Conservation (phyloP, 768 basidiomycete genomes). For the Amanita pallidorosea region DNA sequence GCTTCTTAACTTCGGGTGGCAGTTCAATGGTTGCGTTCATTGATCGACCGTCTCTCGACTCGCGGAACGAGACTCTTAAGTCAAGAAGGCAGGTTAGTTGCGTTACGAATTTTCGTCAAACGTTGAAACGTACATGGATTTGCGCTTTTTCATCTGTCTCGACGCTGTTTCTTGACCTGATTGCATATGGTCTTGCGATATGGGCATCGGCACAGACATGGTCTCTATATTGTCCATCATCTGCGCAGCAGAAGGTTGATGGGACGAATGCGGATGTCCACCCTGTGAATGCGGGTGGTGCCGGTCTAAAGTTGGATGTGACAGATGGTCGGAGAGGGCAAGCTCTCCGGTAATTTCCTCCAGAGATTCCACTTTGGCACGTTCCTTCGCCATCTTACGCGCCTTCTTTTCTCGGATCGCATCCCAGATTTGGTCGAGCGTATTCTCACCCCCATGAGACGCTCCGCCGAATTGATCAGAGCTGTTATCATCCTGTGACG, state of each 20-base stretch:
- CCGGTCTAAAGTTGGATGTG: constrained; percentile 24
- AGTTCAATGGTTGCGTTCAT: constrained; percentile 65
- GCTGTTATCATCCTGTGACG: constrained; percentile 29
- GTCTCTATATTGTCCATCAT: constrained; percentile 2
- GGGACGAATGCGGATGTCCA: neutral
- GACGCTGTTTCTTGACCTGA: constrained; percentile 19
- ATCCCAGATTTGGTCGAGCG: constrained; percentile 56
- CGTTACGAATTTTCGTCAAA: constrained; percentile 7
- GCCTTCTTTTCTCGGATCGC: constrained; percentile 57
- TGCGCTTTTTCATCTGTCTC: constrained; percentile 43
- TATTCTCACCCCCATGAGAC: constrained; percentile 17
- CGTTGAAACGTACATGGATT: constrained; percentile 44
- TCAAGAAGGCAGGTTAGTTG: constrained; percentile 8
- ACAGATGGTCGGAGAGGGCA: constrained; percentile 19
- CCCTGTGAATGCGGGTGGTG: constrained; percentile 1
- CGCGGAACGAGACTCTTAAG: constrained; percentile 56
- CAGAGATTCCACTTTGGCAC: constrained; percentile 61
- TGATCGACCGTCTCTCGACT: constrained; percentile 61
- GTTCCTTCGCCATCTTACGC: constrained; percentile 53
- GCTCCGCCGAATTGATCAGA: constrained; percentile 21
- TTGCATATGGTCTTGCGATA: neutral
- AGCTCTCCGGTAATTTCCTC: constrained; percentile 32
- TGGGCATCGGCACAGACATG: constrained; percentile 5
- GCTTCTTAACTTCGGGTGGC: constrained; percentile 53
- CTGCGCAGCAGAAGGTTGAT: constrained; percentile 2